These are phyloP conservation scores for Haplosporangium sp. DNA, from an alignment of 371 early-diverging fungal species.

Conservation along the genomic window DNA sequence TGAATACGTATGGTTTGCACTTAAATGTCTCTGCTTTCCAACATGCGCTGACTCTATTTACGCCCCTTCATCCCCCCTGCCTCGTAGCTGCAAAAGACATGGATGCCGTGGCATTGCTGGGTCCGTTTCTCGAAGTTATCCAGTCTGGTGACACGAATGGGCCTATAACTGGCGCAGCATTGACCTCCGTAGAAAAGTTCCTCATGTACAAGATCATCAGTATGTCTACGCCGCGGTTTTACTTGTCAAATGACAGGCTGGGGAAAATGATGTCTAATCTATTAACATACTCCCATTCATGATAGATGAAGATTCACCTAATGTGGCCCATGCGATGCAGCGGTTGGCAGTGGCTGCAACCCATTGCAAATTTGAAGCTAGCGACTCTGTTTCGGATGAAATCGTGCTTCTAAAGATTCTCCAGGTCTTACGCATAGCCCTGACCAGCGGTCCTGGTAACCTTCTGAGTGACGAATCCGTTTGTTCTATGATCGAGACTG, in stretches of 20 bases:
- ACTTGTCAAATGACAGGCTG: neutral
- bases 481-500: constrained; percentile 97
- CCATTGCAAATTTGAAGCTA: constrained; percentile 95
- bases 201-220: constrained; percentile 87
- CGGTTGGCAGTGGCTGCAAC: constrained; percentile 84
- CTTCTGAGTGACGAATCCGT: constrained; percentile 90
- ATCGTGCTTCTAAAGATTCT: constrained; percentile 91
- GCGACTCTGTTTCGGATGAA: constrained; percentile 93
- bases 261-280: neutral
- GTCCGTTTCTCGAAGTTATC: constrained; percentile 92
- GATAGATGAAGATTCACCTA: constrained; percentile 74
- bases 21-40: neutral
- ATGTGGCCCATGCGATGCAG: constrained; percentile 76
- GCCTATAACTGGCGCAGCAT: constrained; percentile 92
- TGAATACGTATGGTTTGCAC: neutral
- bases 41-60: neutral
- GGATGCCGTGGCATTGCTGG: constrained; percentile 81
- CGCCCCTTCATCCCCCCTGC: constrained; percentile 18
- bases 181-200: constrained; percentile 90
- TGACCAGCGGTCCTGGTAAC: constrained; percentile 73
- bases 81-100: constrained; percentile 59
- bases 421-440: constrained; percentile 78
- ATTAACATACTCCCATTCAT: neutral
- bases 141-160: constrained; percentile 93
- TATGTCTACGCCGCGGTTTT: constrained; percentile 43